Conservation (phyloP, 495 filamentous ascomycete genomes). For the Aspergillus diversus region DNA sequence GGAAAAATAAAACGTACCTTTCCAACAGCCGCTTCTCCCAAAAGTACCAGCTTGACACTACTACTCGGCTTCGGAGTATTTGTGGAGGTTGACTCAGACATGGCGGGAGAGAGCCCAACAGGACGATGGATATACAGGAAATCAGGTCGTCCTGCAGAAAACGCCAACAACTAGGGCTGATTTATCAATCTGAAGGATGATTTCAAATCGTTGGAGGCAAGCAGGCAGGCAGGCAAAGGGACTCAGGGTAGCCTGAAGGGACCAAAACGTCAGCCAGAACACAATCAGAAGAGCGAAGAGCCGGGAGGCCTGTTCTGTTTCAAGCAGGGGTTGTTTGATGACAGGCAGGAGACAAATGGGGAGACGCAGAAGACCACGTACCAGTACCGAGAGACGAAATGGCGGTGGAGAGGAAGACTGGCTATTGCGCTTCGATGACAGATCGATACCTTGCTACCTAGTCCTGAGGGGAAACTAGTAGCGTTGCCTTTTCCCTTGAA, state of each 20-base stretch:
- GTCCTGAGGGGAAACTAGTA: constrained; percentile 15
- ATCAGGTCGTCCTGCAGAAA: constrained; percentile 42
- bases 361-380: constrained; percentile 22
- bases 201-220: constrained; percentile 31
- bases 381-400: constrained; percentile 27
- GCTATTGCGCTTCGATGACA: constrained; percentile 4
- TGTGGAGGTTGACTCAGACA: constrained; percentile 51
- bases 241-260: constrained; percentile 28
- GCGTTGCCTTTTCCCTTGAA: constrained; percentile 1
- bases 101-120: constrained; percentile 32
- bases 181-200: constrained; percentile 33
- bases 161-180: constrained; percentile 30
- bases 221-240: constrained; percentile 17
- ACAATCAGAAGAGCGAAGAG: constrained; percentile 17
- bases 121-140: constrained; percentile 16
- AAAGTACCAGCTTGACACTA: constrained; percentile 97
- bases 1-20: constrained; percentile 66
- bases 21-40: constrained; percentile 96
- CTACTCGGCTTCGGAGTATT: constrained; percentile 91
- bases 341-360: constrained; percentile 20
- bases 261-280: constrained; percentile 28
- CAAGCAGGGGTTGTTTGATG: constrained; percentile 23
- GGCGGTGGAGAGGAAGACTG: constrained; percentile 25
- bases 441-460: constrained; percentile 15
- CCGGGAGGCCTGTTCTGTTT: constrained; percentile 22